phyloP scores from a whole-genome alignment of 441 rosid genomes.

The Pelargonium citronellum region DNA sequence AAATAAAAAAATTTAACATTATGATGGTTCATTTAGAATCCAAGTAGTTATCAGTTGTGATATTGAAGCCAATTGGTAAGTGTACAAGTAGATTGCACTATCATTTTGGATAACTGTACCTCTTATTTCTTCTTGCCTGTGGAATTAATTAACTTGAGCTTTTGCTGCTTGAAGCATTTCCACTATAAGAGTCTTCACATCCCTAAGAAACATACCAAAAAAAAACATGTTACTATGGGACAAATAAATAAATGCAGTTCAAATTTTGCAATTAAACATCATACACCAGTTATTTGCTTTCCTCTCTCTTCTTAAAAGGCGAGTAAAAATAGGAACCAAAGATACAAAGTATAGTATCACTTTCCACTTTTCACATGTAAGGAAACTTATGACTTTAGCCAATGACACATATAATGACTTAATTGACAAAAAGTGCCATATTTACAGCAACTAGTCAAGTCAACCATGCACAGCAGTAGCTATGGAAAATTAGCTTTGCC shows the following conservation, averaged over 20 bases:
- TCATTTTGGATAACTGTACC: conserved; percentile 17
- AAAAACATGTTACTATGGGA: neutral
- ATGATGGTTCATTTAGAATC: neutral
- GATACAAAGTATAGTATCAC: neutral
- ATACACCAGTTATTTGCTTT: neutral
- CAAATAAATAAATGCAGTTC: neutral
- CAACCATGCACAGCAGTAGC: neutral
- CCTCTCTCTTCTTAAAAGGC: neutral
- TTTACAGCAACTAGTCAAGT: neutral
- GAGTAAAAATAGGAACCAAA: neutral
- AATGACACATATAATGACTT: neutral
- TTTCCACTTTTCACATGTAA: neutral
- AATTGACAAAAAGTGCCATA: neutral
- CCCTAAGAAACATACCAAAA: conserved; percentile 35
- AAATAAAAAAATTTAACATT: no score
- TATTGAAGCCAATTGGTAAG: neutral
- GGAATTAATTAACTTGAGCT: conserved; percentile 32
- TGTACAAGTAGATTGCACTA: neutral
- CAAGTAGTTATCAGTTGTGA: conserved; percentile 1
- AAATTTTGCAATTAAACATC: neutral
- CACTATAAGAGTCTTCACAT: conserved; percentile 72
- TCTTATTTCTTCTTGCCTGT: conserved; percentile 16
- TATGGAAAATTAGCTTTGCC: neutral
- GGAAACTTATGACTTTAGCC: neutral
- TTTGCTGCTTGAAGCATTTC: conserved; percentile 84